Evolutionary conservation across 2,329 filamentous ascomycete genomes (phyloP), one percentile per base, ranked within the genome.

Genomic region (Beauveria bassiana): DNA sequence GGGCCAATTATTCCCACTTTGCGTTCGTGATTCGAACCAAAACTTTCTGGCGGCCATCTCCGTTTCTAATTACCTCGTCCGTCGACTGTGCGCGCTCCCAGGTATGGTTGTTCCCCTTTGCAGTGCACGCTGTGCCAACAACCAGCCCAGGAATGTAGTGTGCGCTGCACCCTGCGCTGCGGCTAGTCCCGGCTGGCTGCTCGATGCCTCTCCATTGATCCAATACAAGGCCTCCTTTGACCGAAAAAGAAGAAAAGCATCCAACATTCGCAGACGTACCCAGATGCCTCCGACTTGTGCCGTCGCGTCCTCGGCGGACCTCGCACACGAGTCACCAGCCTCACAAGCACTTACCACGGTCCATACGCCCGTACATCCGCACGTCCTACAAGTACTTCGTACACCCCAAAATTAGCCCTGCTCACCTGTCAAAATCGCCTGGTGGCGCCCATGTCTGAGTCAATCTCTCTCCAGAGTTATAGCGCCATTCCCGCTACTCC

Each of bases 381-480:
- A 38, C 34, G 34, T 38, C 34, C 5, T 38, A 38, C 34, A 14
- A 34, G 12, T 38, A 38, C 12, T 38, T 38, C 34, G 12, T 38
- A 38, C 20, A 6, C 31, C 14, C 46, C 31, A 51, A 59, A 43
- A 51, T 59, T 51, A 61, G 43, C 50, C 43, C 24, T 55, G 31
- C 34, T 22, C 31, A 50, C 59, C 51, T 61, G 59, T 61, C 59
- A 61, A 61, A 61, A 61, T 61, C 59, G 59, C 24, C 59, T 18
- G 45, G 59, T 61, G 59, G 51, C 51, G 59, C 59, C 50, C 42
- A 61, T 61, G 59, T 61, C 51, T 55, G 59, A 61, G 51, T 61
- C 59, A 55, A 61, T 61, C 59, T 61, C 59, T 61, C 43, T 46
- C 59, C 51, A 61, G 43, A 61, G 38, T 52, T 31, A 61, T 61